Evolutionary conservation across 805 yeast species (phyloP).

Genomic region (Alloascoidea hylecoeti): DNA sequence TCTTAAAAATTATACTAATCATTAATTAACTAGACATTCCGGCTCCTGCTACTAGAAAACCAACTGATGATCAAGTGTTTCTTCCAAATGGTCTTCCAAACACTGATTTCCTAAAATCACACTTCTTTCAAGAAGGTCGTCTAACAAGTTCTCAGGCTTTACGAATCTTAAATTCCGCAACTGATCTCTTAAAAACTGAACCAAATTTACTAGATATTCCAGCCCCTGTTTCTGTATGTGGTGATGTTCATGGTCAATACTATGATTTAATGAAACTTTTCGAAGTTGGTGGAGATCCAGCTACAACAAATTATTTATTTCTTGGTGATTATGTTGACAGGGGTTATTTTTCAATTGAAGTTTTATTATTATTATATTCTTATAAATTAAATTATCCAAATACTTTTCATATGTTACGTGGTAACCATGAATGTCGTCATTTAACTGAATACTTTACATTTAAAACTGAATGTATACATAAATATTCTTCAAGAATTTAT

Average conservation of each 20-base stretch:
- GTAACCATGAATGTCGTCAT: constrained; percentile 92
- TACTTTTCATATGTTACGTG: constrained; percentile 72
- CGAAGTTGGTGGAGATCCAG: constrained; percentile 89
- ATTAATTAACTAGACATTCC: constrained; percentile 23
- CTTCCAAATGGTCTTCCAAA: constrained; percentile 34
- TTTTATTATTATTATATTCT: constrained; percentile 57
- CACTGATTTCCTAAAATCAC: constrained; percentile 53
- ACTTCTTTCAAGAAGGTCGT: constrained; percentile 73
- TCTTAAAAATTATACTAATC: neutral
- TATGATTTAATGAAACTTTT: constrained; percentile 81
- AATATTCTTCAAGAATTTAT: constrained; percentile 53
- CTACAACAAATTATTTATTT: constrained; percentile 61
- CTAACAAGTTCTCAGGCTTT: constrained; percentile 57
- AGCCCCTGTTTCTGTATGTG: constrained; percentile 93
- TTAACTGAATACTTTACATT: constrained; percentile 90
- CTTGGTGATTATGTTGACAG: constrained; percentile 94
- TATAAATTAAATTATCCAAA: constrained; percentile 64
- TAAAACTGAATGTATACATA: constrained; percentile 79
- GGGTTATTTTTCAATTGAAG: constrained; percentile 82
- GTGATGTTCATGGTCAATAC: constrained; percentile 95
- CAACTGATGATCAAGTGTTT: constrained; percentile 59
- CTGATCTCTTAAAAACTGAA: constrained; percentile 46
- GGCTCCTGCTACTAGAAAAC: constrained; percentile 52
- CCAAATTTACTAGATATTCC: constrained; percentile 73
- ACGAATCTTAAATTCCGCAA: constrained; percentile 50